These are phyloP conservation scores for Lactifluus echinatus DNA, from an alignment of 768 basidiomycete genomes.

Conservation along the genomic window DNA sequence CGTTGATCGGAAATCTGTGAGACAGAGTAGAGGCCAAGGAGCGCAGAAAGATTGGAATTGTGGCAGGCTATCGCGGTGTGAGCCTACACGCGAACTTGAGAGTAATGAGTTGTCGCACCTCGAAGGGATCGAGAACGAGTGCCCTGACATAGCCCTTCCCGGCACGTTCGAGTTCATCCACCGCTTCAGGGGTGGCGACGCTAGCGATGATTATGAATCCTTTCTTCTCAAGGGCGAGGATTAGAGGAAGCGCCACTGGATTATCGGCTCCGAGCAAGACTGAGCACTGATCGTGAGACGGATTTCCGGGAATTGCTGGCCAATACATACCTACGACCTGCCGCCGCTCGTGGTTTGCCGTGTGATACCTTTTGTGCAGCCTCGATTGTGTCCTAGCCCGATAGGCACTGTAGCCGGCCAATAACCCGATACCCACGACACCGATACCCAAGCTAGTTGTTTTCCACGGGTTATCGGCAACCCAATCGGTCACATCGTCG, in stretches of 20 bases:
- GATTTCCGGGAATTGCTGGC: background rate
- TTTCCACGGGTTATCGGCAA: constrained; percentile 52
- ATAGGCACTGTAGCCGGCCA: constrained; percentile 44
- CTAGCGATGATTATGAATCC: constrained; percentile 82
- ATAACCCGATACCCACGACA: constrained; percentile 50
- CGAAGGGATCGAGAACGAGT: constrained; percentile 69
- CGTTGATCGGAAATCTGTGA: constrained; percentile 70
- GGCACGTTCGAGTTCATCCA: constrained; percentile 50
- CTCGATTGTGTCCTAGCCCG: constrained; percentile 21
- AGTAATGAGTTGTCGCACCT: constrained; percentile 38
- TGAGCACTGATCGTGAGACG: constrained; percentile 25
- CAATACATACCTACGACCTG: constrained; percentile 36
- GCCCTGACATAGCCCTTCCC: constrained; percentile 74
- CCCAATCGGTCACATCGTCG: constrained; percentile 43
- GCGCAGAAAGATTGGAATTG: constrained; percentile 67
- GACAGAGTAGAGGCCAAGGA: constrained; percentile 74
- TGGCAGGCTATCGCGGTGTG: constrained; percentile 44
- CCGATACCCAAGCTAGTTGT: constrained; percentile 46
- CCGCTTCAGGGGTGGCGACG: constrained; percentile 61
- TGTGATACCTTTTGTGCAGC: constrained; percentile 21
- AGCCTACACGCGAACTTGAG: background rate
- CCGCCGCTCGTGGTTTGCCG: constrained; percentile 32
- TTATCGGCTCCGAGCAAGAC: constrained; percentile 80
- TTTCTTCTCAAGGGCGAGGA: constrained; percentile 62
- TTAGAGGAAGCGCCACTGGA: constrained; percentile 60